Evolutionary conservation across 805 yeast genomes (phyloP), one percentile per base, ranked within the genome.

Genomic region (Metschnikowia sp.): DNA sequence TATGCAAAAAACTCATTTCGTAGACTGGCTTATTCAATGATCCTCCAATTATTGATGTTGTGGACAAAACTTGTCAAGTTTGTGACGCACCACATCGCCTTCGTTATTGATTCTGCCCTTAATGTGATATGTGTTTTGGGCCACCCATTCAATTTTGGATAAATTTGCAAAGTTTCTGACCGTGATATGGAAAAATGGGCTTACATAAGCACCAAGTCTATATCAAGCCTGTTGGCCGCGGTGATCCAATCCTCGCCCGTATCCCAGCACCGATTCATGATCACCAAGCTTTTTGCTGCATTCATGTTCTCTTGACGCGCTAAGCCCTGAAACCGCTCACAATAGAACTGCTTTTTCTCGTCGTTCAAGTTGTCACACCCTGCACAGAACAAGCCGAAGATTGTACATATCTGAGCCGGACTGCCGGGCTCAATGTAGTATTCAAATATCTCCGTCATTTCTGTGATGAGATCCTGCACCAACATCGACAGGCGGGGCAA

Each of bases 211-310:
- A 79, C 74, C 39, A 77, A 58, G 35, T 74, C 77, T 38, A 72
- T 70, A 29, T 74, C 72, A 19, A 75, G 63, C 22, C 54, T 59
- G 32, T 60, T 61, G 44, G 82, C 66, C 0, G 79, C 69, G 28
- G 70, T 70, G 49, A 72, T 64, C 86, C 86, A 81, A 45, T 78
- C 76, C 40, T 68, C 68, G 18, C 77, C 76, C 0, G 75, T 67
- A 4, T 65, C 62, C 88, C 87, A 83, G 56, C 83, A 77, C 50
- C 72, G 58, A 36, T 62, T 59, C 76, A 82, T 76, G 4, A 81
- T 69, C 33, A 63, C 69, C 10, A 77, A 63, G 8, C 82, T 78
- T 51, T 70, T 69, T n/a, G 54, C 54, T 9, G 77, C 77, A 50
- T 69, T 72, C 15, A 67, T 64, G 49, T 71, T 68, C 1, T 82